phyloP scores from a whole-genome alignment of 306 rosid species.

The Begonia masoniana region DNA sequence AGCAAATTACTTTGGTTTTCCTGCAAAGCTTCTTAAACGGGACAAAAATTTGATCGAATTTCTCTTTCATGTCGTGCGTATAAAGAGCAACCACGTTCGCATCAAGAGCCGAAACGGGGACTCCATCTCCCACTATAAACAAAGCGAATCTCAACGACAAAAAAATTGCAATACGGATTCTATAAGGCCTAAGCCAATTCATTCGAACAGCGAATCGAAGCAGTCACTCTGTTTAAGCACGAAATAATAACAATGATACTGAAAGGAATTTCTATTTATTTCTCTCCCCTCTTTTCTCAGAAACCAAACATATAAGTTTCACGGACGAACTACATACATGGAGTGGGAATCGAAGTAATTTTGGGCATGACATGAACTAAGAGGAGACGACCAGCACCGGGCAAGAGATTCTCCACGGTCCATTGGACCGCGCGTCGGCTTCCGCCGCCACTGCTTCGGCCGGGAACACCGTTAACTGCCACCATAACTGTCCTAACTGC shows the following conservation, averaged over 20 bases:
- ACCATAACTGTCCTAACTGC: slow-evolving; percentile 53
- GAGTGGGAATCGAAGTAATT: slow-evolving; percentile 60
- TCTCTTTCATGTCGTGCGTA: slow-evolving; percentile 42
- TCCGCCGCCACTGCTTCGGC: slow-evolving; percentile 27
- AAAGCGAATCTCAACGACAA: background rate
- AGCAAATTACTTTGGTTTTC: slow-evolving; percentile 24
- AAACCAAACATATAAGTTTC: slow-evolving; percentile 6
- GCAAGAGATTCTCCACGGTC: slow-evolving; percentile 62
- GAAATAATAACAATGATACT: too few species aligned
- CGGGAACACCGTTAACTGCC: slow-evolving; percentile 46
- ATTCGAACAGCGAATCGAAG: slow-evolving; percentile 1
- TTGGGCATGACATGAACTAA: slow-evolving; percentile 77
- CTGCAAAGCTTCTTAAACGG: slow-evolving; percentile 51
- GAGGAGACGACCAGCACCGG: slow-evolving; percentile 57
- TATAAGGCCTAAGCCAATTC: slow-evolving; percentile 6
- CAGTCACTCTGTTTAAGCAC: too few species aligned
- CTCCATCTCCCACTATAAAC: slow-evolving; percentile 46
- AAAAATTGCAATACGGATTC: slow-evolving; percentile 7
- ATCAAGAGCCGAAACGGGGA: slow-evolving; percentile 48
- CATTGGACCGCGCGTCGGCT: slow-evolving; percentile 75
- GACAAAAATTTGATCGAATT: slow-evolving; percentile 47
- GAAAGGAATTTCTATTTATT: background rate
- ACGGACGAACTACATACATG: slow-evolving; percentile 23
- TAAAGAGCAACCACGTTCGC: slow-evolving; percentile 37
- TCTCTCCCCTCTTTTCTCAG: slow-evolving; percentile 1